Percentiles rank a stretch among this genome's conserved stretches.
These are phyloP conservation scores for Papiliotrema laurentii DNA, from an alignment of 1,284 basidiomycete species.

Conservation along the genomic window DNA sequence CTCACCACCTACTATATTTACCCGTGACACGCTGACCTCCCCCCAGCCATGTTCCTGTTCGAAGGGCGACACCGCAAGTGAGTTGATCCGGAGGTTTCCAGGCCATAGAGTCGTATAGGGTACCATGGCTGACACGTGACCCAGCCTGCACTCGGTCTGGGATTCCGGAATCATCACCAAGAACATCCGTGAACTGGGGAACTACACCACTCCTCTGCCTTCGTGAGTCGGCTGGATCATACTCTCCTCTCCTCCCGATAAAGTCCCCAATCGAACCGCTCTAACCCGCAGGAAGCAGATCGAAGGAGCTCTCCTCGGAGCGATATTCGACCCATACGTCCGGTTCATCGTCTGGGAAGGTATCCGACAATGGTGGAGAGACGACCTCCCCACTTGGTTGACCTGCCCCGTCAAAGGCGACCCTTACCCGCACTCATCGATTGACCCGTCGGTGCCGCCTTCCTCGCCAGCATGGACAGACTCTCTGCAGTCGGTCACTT, in stretches of 20 bases:
- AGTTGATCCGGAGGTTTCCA: constrained; percentile 10
- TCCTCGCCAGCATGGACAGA: constrained; percentile 18
- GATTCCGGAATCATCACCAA: constrained; percentile 75
- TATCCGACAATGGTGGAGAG: constrained; percentile 60
- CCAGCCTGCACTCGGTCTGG: constrained; percentile 79
- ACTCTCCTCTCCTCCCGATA: background rate
- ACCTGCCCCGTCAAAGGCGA: constrained; percentile 56
- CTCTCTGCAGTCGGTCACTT: constrained; percentile 15
- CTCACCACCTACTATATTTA: background rate
- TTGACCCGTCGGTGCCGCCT: constrained; percentile 18
- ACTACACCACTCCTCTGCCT: constrained; percentile 70
- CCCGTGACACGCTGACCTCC: background rate
- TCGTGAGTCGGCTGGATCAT: constrained; percentile 22
- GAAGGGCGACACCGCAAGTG: constrained; percentile 54
- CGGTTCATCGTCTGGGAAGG: constrained; percentile 83
- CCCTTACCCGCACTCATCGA: constrained; percentile 44
- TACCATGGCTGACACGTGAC: too few species aligned
- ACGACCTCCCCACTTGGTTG: constrained; percentile 60
- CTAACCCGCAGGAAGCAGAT: constrained; percentile 52
- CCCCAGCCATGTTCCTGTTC: constrained; percentile 61
- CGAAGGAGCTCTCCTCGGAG: constrained; percentile 67
- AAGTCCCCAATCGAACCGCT: background rate
- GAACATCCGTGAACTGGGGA: constrained; percentile 65
- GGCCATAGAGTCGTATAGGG: background rate
- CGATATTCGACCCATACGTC: constrained; percentile 83